A percentile compares a stretch with the other conserved stretches of the same genome.
Evolutionary conservation across 495 filamentous ascomycete genomes (phyloP).

Genomic region (Tuber microsphaerosporum): DNA sequence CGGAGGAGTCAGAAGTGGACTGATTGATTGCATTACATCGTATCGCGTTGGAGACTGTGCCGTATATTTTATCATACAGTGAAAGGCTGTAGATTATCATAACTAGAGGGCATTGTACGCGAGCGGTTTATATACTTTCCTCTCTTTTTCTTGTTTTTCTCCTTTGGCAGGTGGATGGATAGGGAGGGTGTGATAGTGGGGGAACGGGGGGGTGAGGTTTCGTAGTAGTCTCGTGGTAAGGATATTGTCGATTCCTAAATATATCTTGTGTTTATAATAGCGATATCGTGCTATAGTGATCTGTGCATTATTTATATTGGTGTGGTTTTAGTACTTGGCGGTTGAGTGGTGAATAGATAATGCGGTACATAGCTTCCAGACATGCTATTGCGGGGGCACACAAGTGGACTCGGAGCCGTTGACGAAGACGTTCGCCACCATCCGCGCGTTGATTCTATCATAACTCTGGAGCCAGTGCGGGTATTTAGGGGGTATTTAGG

Average conservation of each 20-base stretch:
- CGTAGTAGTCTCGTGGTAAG: no score
- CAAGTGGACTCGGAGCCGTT: neutral
- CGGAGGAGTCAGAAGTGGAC: neutral
- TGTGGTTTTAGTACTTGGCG: neutral
- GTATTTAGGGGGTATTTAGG: neutral
- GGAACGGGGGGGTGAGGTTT: neutral
- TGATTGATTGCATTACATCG: neutral
- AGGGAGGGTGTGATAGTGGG: neutral
- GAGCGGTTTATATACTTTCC: neutral
- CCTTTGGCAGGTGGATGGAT: neutral
- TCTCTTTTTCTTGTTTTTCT: constrained; percentile 6
- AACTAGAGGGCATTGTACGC: neutral
- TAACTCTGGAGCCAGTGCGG: neutral
- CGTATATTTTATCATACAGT: constrained; percentile 6
- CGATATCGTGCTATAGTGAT: neutral
- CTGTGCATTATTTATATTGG: neutral
- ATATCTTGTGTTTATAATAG: neutral
- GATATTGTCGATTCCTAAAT: no score
- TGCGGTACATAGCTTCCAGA: neutral
- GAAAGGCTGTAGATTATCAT: constrained; percentile 7
- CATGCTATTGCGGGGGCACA: neutral
- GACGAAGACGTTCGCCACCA: neutral
- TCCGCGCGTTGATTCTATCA: neutral
- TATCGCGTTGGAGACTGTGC: constrained; percentile 15
- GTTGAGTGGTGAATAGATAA: neutral